Evolutionary conservation across 176 grass and related monocot genomes (phyloP), one percentile per base, ranked within the genome.

Genomic region (Eleusine indica): DNA sequence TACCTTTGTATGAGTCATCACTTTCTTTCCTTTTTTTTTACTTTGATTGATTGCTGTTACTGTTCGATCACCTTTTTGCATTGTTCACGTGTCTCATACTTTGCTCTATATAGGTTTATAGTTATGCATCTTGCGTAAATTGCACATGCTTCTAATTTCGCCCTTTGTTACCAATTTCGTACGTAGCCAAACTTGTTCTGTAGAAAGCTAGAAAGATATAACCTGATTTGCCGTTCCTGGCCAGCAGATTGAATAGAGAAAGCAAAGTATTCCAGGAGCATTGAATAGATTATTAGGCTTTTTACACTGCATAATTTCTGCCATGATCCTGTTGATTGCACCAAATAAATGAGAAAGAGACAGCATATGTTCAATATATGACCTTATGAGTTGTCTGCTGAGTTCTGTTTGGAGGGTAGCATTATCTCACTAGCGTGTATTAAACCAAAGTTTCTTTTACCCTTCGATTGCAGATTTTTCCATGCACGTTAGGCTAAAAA

Each of bases 401-500:
- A 14, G 40, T 47, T 6, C n/a, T 63, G 6, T 72, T 58, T 51
- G 3, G 17, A 64, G 39, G 0, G 11, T 74, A 18, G 49, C 40
- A 32, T 40, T 70, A 8, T 49, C 67, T 65, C 21, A 5, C 9
- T 16, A 7, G 17, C 15, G 43, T 39, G 15, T 78, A 35, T 48
- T 83, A 60, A 90, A 64, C 1, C 47, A 48, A 77, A 52, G 2
- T 12, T 53, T 30, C 57, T 35, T 60, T 60, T 49, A 10, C 0
- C 35, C 32, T 48, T 83, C 38, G 37, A 13, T 68, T 79, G 73
- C 88, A 90, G 88, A 73, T 81, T 78, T 89, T 82, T 61, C 66
- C 14, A 67, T 86, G 88, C 60, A 86, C 52, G 30, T 81, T 86
- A 68, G 46, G 38, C 10, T 87, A 75, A 86, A 86, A 42, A 53